Base-by-base conservation (phyloP, 1,284 basidiomycete species). In the Neolentinus lepideus region DNA sequence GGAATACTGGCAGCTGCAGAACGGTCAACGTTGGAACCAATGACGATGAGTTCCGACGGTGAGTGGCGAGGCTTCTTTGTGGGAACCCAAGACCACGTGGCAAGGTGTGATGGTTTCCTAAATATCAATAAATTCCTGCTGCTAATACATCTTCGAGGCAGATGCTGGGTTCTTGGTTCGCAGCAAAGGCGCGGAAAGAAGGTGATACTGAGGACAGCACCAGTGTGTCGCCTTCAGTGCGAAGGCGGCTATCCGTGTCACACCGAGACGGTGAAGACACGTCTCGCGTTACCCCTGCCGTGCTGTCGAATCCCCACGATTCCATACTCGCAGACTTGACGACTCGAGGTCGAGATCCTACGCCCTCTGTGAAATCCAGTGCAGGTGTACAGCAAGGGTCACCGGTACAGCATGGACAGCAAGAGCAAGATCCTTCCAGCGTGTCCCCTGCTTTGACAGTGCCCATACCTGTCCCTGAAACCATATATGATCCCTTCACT, bases 291-390 rank as follows among this genome's bases (percentile, higher is more conserved):
- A 58, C 66, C 19, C 66, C 66, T 11, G 61, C 67, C 22, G 63
- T 68, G 2, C 60, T 78, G 53, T 71, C 73, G 54, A 84, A 81
- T 2, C 83, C 83, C n/a, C 85, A 88, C 63, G 85, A 88, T 66
- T 73, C 73, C 26, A 67, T 81, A 51, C 67, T 88, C 27, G 74
- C 78, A 21, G 76, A 78, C 53, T 71, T 85, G 19, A 72, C 77
- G 16, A 70, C 71, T 26, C 63, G 64, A 19, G 56, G 61, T 14
- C 56, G 60, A 1, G 60, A 46, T 35, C 47, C 58, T 22, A 57
- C 60, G 25, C 47, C 56, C 2, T 45, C 58, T 6, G 52, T 59
- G 11, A 59, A 33, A 25, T 19, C 55, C 21, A 60, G 62, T 19
- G n/a, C 55, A 21, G 38, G 12, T 52, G 59, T 10, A 56, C 45